Percentiles rank a stretch among this genome's conserved stretches.
phyloP scores from a whole-genome alignment of 2,329 filamentous ascomycete genomes.

The Plenodomus biglobosus region DNA sequence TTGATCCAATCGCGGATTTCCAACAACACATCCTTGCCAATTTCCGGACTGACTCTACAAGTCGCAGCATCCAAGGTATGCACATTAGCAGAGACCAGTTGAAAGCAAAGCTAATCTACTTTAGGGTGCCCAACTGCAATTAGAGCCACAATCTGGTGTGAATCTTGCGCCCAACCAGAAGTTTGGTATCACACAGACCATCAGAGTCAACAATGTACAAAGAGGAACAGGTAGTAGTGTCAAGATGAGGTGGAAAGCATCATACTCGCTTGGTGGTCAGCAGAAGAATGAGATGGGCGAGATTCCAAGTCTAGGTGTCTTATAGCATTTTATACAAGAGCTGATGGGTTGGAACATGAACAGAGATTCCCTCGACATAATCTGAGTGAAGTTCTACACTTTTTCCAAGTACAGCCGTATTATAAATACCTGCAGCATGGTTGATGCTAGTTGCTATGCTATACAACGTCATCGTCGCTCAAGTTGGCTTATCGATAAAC shows the following conservation, averaged over 20 bases:
- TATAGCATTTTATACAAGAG: conserved; percentile 47
- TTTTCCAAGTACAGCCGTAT: too few relatives aligned
- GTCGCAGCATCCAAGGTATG: conserved; percentile 87
- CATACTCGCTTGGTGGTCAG: conserved; percentile 71
- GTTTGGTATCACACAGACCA: conserved; percentile 78
- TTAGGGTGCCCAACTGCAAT: conserved; percentile 76
- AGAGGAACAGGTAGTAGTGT: conserved; percentile 72
- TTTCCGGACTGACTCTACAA: conserved; percentile 85
- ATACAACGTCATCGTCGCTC: conserved; percentile 11
- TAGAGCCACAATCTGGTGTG: conserved; percentile 83
- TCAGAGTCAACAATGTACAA: conserved; percentile 75
- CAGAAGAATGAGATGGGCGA: conserved; percentile 79
- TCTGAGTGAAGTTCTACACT: too few relatives aligned
- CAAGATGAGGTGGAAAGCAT: conserved; percentile 86
- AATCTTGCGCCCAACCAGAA: conserved; percentile 70
- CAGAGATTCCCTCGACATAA: too few relatives aligned
- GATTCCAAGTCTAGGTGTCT: conserved; percentile 75
- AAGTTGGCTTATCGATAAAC: conserved; percentile 23
- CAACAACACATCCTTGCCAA: conserved; percentile 70
- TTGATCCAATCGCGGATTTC: conserved; percentile 78
- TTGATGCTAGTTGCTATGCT: not conserved
- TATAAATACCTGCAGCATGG: too few relatives aligned
- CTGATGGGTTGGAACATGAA: too few relatives aligned
- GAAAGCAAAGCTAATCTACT: conserved; percentile 10
- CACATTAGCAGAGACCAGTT: not conserved